Conservation (phyloP, 768 basidiomycete genomes). For the Trametopsis cervina region DNA sequence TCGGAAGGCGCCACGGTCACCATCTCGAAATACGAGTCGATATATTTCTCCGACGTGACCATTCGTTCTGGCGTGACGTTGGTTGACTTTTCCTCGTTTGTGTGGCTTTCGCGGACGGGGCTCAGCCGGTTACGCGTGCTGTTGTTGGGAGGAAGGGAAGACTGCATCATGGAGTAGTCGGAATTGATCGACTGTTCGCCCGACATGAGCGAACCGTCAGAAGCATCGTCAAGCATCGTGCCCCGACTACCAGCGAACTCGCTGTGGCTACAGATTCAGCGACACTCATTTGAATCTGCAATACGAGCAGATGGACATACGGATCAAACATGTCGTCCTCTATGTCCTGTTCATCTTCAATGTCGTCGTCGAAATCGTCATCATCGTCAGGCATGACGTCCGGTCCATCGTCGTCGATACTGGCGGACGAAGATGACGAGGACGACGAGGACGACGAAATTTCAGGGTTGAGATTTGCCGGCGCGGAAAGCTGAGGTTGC, state of each 20-base stretch:
- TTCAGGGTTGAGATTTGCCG: slow-evolving; percentile 38
- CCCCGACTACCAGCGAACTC: slow-evolving; percentile 56
- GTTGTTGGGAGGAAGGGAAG: slow-evolving; percentile 43
- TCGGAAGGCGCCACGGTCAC: slow-evolving; percentile 31
- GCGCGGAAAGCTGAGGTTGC: slow-evolving; percentile 25
- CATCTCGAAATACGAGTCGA: slow-evolving; percentile 48
- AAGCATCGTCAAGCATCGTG: slow-evolving; percentile 49
- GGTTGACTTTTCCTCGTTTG: slow-evolving; percentile 23
- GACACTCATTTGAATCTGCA: no score
- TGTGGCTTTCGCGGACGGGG: slow-evolving; percentile 39
- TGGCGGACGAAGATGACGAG: slow-evolving; percentile 16
- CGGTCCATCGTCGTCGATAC: slow-evolving; percentile 41
- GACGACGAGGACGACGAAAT: slow-evolving; percentile 40
- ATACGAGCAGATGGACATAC: slow-evolving; percentile 34
- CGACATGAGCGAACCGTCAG: slow-evolving; percentile 60
- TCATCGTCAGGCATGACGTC: slow-evolving; percentile 43
- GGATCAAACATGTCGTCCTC: slow-evolving; percentile 64
- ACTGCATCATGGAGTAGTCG: slow-evolving; percentile 45
- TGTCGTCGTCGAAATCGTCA: slow-evolving; percentile 39
- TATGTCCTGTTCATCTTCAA: slow-evolving; percentile 28
- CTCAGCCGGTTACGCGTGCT: slow-evolving; percentile 22
- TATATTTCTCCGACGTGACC: slow-evolving; percentile 4
- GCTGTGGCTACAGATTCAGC: slow-evolving; percentile 37
- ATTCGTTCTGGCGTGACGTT: slow-evolving; percentile 21
- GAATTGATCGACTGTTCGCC: slow-evolving; percentile 42